Evolutionary conservation across 192 early-diverging fungal genomes (phyloP).

Genomic region (Diversispora epigaea): DNA sequence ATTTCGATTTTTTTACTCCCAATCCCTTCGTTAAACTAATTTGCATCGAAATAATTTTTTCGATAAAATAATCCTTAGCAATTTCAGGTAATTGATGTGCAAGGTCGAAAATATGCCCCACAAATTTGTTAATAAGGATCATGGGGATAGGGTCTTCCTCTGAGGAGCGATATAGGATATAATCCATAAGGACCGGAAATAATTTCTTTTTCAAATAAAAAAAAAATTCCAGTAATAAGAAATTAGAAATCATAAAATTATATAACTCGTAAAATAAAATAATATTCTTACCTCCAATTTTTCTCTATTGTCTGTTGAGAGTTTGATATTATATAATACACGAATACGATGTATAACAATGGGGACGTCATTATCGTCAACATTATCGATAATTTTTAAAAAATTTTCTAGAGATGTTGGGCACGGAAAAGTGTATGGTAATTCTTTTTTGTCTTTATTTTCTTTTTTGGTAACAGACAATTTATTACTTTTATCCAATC

Average conservation of each 20-base stretch:
- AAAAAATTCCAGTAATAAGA: not conserved
- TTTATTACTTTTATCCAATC: constrained; percentile 7
- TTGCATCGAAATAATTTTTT: constrained; percentile 56
- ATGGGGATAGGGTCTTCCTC: constrained; percentile 55
- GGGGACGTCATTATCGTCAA: constrained; percentile 66
- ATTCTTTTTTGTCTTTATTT: constrained; percentile 15
- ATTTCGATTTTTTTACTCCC: constrained; percentile 22
- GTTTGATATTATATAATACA: constrained; percentile 78
- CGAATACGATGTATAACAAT: constrained; percentile 81
- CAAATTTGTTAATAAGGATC: constrained; percentile 54
- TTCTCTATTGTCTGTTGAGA: constrained; percentile 76
- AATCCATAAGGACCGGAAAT: constrained; percentile 66
- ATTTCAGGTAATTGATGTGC: constrained; percentile 56
- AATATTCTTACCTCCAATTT: constrained; percentile 58
- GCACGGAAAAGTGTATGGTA: constrained; percentile 80
- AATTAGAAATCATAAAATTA: not conserved
- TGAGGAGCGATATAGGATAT: constrained; percentile 62
- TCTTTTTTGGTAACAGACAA: constrained; percentile 18
- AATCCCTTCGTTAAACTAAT: constrained; percentile 39
- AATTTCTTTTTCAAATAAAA: constrained; percentile 40
- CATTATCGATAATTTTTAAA: constrained; percentile 59
- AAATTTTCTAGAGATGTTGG: constrained; percentile 75
- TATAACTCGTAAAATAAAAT: not conserved
- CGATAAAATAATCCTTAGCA: constrained; percentile 57
- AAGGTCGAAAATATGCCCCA: constrained; percentile 64